A percentile compares a stretch with the other conserved stretches of the same genome.
phyloP scores from a whole-genome alignment of 495 filamentous ascomycete genomes.

The Cairneyella variabilis region DNA sequence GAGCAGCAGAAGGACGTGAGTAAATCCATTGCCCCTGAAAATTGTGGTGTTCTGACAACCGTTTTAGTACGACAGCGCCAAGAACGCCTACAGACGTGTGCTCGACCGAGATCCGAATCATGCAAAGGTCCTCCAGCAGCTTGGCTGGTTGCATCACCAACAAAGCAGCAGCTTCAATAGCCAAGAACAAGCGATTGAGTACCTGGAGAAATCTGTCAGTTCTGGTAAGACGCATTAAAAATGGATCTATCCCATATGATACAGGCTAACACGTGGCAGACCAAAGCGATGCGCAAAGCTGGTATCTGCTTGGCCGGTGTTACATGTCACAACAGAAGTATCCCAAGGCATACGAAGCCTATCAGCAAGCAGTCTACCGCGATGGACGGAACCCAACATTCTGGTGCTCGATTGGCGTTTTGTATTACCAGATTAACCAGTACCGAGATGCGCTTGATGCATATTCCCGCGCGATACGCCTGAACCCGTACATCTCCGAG shows the following conservation, averaged over 20 bases:
- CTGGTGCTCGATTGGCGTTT: slow-evolving; percentile 99
- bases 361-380: slow-evolving; percentile 97
- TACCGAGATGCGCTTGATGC: slow-evolving; percentile 98
- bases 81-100: slow-evolving; percentile 86
- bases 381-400: slow-evolving; percentile 98
- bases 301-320: slow-evolving; percentile 95
- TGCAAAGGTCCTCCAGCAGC: slow-evolving; percentile 96
- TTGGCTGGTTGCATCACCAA: slow-evolving; percentile 97
- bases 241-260: slow-evolving; percentile 10
- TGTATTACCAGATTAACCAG: slow-evolving; percentile 99
- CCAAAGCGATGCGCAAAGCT: slow-evolving; percentile 92
- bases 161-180: slow-evolving; percentile 84
- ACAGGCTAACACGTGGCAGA: slow-evolving; percentile 55
- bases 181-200: slow-evolving; percentile 95
- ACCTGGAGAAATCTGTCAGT: slow-evolving; percentile 92
- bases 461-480: slow-evolving; percentile 93
- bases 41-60: not conserved
- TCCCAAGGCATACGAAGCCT: slow-evolving; percentile 97
- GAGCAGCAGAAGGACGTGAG: slow-evolving; percentile 98
- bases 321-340: slow-evolving; percentile 99
- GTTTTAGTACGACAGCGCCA: slow-evolving; percentile 82
- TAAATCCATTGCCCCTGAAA: slow-evolving; percentile 17
- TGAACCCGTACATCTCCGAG: slow-evolving; percentile 98
- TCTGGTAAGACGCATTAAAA: slow-evolving; percentile 63
- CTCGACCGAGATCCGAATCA: slow-evolving; percentile 94